These are phyloP conservation scores for Arabidopsis thaliana DNA, from an alignment of 345 rosid genomes.

Conservation along the genomic window TAIR10.1 NC_003074.8:8472001-8472500, in stretches of 20 bases:
- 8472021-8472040: conserved; percentile 96
- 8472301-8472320: conserved; percentile 24
- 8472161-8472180: conserved; percentile 95
- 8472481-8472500: conserved; percentile 99
- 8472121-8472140: conserved; percentile 81
- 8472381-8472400: conserved; percentile 97
- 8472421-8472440: conserved; percentile 79
- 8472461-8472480: conserved; percentile 84
- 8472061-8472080: conserved; percentile 93
- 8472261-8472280: conserved; percentile 4
- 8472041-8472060: conserved; percentile 96
- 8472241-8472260: neutral
- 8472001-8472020: conserved; percentile 85
- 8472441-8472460: conserved; percentile 91
- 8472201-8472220: neutral
- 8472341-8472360: conserved; percentile 72
- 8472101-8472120: conserved; percentile 86
- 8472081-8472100: conserved; percentile 99
- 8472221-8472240: conserved; percentile 18
- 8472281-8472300: neutral
- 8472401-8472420: conserved; percentile 90
- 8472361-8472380: conserved; percentile 91
- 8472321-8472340: conserved; percentile 40
- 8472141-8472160: conserved; percentile 89
- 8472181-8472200: conserved; percentile 34